Base-by-base conservation (phyloP, 2,329 filamentous ascomycete species). In the Paramyrothecium roridum region DNA sequence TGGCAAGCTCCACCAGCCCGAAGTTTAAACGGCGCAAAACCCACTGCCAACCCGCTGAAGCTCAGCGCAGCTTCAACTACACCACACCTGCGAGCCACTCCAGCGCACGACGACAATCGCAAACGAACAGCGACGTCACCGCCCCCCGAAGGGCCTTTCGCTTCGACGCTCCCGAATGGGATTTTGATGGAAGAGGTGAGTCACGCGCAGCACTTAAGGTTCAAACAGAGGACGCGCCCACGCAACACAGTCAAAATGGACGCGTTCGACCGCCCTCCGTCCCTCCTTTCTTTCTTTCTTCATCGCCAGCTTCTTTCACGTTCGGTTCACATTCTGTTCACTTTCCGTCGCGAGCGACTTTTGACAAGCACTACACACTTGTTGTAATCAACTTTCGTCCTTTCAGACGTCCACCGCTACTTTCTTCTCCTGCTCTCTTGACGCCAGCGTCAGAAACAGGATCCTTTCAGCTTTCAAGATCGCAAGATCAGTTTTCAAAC, bases 281-380 rank as follows among this genome's bases (percentile, higher is more conserved):
- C 48, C 13, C 23, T n/a, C 30, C 20, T n/a, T 30, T 22, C 20
- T 52, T 34, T 19, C 20, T 37, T 45, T 37, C 46, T 46, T 26
- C 37, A n/a, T 57, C 12, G 21, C 34, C 22, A 26, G 23, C 22
- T 37, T 33, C 19, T 26, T 50, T 23, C 52, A 30, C n/a, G 34
- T 26, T 21, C 51, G 50, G 19, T 40, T 12, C 26, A 13, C 34
- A n/a, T 47, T 48, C 47, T 17, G 19, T 46, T 12, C 47, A 51
- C 54, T 58, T 43, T 50, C 30, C 37, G 26, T 34, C 33, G 13
- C n/a, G 45, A 46, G 21, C 34, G 43, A 43, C 48, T 26, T 13
- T 40, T 52, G n/a, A 22, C 13, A 30, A 50, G 33, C 26, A 13
- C 37, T 43, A 43, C 37, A 43, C 37, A 43, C 37, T 43, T 43